phyloP scores from a whole-genome alignment of 176 grass and related monocot species.

The Carex kokanica region DNA sequence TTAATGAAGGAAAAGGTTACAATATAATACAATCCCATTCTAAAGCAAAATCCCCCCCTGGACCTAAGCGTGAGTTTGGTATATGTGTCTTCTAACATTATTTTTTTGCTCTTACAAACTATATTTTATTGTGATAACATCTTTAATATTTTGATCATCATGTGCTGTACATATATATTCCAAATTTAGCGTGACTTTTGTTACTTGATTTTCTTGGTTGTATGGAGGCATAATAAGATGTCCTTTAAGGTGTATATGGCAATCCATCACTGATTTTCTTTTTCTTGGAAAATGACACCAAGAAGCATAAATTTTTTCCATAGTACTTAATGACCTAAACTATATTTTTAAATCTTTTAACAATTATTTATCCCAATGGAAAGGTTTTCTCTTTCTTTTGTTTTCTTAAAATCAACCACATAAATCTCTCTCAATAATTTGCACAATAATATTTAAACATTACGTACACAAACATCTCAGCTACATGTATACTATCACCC shows the following conservation, averaged over 20 bases:
- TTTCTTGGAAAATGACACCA: not conserved
- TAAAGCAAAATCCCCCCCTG: too few species aligned
- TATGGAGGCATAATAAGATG: not conserved
- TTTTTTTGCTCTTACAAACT: not conserved
- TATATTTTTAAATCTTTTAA: not conserved
- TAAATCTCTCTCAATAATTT: not conserved
- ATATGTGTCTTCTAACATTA: too few species aligned
- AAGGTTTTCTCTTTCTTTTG: not conserved
- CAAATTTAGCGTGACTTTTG: not conserved
- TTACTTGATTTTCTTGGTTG: not conserved
- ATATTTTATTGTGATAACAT: constrained; percentile 1
- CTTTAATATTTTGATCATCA: not conserved
- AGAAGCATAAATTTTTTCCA: not conserved
- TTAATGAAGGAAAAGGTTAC: too few species aligned
- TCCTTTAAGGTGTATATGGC: not conserved
- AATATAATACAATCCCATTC: too few species aligned
- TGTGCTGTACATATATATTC: not conserved
- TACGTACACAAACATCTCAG: not conserved
- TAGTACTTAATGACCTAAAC: not conserved
- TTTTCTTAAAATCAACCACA: not conserved
- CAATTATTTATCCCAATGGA: not conserved
- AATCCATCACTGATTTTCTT: not conserved
- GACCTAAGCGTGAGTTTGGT: too few species aligned
- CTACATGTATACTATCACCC: too few species aligned
- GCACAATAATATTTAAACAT: not conserved